phyloP scores from a whole-genome alignment of 108 stramenopile species.

The Nitzschia inconspicua region DNA sequence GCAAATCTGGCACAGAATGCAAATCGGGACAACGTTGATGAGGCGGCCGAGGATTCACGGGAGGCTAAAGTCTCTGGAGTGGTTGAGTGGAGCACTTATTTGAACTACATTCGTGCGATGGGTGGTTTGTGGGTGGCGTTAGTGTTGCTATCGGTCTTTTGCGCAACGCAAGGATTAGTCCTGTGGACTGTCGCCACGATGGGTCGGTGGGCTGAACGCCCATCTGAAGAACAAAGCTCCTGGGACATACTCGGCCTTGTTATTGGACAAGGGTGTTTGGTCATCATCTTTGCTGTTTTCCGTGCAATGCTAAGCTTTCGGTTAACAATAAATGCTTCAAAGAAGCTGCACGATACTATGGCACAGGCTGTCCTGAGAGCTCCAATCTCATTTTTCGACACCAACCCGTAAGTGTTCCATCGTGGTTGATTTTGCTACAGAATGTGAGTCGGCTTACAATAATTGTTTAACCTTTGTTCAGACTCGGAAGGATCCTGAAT shows the following conservation, averaged over 20 bases:
- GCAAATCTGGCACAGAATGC: neutral
- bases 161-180: slow-evolving; percentile 51
- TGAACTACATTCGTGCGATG: slow-evolving; percentile 64
- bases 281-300: slow-evolving; percentile 45
- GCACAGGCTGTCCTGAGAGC: slow-evolving; percentile 73
- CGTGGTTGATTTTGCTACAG: neutral
- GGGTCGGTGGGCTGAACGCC: slow-evolving; percentile 63
- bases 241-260: slow-evolving; percentile 35
- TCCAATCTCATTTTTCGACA: slow-evolving; percentile 87
- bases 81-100: slow-evolving; percentile 68
- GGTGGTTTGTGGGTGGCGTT: slow-evolving; percentile 49
- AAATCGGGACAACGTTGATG: neutral
- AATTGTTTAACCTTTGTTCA: too few relatives aligned
- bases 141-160: slow-evolving; percentile 52
- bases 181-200: slow-evolving; percentile 53
- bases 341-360: slow-evolving; percentile 78
- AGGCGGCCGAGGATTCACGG: slow-evolving; percentile 41
- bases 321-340: slow-evolving; percentile 60
- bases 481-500: slow-evolving; percentile 82
- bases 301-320: slow-evolving; percentile 56
- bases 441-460: too few relatives aligned
- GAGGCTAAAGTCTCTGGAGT: slow-evolving; percentile 75
- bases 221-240: slow-evolving; percentile 45
- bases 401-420: slow-evolving; percentile 54
- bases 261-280: slow-evolving; percentile 35